Base-by-base conservation (phyloP, 352 stramenopile genomes). In the Pythium rishiriense region DNA sequence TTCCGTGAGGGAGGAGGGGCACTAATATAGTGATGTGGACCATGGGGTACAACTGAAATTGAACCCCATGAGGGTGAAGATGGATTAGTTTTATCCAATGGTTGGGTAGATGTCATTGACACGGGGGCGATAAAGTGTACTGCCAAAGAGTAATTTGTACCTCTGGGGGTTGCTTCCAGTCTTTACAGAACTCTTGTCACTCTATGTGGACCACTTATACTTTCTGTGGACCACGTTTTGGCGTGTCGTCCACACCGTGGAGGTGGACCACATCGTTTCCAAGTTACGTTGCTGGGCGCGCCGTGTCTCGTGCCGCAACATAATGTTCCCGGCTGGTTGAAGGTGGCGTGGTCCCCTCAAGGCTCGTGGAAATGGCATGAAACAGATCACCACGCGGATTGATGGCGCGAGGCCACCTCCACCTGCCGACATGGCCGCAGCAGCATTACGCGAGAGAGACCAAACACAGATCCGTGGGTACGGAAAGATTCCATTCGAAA, bases 321-420 rank as follows among this genome's bases (percentile, higher is more conserved):
- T 50, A n/a, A 33, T n/a, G n/a, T 6, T 9, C 37, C 37, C 37
- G 17, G 21, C 42, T 48, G n/a, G 42, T 48, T 43, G 37, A n/a
- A 43, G 43, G 21, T 31, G 21, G 43, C 14, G 5, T 35, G 37
- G 14, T 2, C 1, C n/a, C 14, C 6, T 50, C 15, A 11, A 50
- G 45, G 7, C 25, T 9, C 24, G n/a, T 25, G 45, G 45, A 51
- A 51, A 53, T 53, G 47, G 47, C 47, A 53, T 53, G 47, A 53
- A 53, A 15, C 15, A 53, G 47, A 53, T 53, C 47, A 53, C 47
- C 26, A 6, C 6, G 3, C 22, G 47, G 25, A 53, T 53, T 53
- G 47, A 53, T 53, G 47, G 47, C 47, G n/a, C 7, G 22, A 26
- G 22, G 22, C 37, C 37, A 43, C n/a, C 37, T n/a, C 9, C 37